Conservation (phyloP, 2,329 filamentous ascomycete species). For the Coniochaeta ligniaria region DNA sequence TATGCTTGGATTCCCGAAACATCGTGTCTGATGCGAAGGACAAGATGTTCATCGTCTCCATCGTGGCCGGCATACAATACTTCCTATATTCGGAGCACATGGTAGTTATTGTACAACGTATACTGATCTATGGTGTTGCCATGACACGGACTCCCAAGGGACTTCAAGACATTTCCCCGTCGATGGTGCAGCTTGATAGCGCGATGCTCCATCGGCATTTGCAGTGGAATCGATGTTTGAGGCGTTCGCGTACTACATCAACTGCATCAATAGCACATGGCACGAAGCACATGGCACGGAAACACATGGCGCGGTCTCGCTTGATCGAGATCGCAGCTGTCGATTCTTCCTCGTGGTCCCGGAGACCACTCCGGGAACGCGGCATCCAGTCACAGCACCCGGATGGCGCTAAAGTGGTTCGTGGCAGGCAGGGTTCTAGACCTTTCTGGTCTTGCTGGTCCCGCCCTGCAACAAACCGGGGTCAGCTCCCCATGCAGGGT, state of each 20-base stretch:
- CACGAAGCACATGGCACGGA: too few relatives aligned
- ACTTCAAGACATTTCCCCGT: too few relatives aligned
- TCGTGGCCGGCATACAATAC: too few relatives aligned
- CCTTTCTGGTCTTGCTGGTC: neutral
- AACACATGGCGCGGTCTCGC: neutral
- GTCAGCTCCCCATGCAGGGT: neutral
- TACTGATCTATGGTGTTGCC: too few relatives aligned
- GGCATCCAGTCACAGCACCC: neutral
- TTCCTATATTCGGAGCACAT: too few relatives aligned
- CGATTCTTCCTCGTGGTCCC: neutral
- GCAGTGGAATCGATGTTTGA: neutral
- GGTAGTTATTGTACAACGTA: too few relatives aligned
- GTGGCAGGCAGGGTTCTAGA: neutral
- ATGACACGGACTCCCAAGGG: too few relatives aligned
- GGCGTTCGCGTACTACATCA: too few relatives aligned
- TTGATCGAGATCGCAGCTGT: neutral
- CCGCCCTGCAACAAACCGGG: neutral
- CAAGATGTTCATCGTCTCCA: too few relatives aligned
- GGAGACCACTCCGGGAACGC: neutral
- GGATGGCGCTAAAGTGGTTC: neutral
- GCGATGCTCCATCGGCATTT: neutral
- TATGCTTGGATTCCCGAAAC: too few relatives aligned
- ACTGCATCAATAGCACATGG: too few relatives aligned
- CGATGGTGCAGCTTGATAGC: neutral
- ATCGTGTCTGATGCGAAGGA: too few relatives aligned